These are phyloP conservation scores for Solanum okadae DNA, from an alignment of 257 asterid genomes.

Conservation along the genomic window DNA sequence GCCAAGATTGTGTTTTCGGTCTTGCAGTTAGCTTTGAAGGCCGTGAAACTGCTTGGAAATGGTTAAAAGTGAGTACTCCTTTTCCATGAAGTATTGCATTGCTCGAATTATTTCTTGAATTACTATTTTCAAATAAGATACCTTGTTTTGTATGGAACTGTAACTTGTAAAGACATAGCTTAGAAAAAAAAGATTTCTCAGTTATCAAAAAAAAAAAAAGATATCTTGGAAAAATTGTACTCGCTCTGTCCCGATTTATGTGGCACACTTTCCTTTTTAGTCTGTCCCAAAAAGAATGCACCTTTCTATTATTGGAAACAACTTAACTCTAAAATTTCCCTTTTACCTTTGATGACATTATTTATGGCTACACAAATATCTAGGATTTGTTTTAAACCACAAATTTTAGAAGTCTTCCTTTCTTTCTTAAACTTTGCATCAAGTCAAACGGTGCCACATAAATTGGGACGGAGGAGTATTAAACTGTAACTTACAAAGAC, in stretches of 20 bases:
- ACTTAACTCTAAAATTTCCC: neutral
- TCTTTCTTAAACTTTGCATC: neutral
- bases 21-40: conserved; percentile 63
- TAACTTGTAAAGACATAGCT: neutral
- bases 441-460: neutral
- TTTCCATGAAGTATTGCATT: neutral
- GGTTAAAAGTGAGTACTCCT: conserved; percentile 64
- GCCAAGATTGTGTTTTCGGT: conserved; percentile 85
- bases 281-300: neutral
- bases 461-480: neutral
- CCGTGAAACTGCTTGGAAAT: conserved; percentile 73
- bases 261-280: neutral
- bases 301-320: neutral
- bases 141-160: neutral
- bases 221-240: neutral
- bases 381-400: neutral
- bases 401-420: neutral
- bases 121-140: neutral
- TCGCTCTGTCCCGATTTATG: neutral
- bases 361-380: neutral
- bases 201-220: neutral
- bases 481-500: neutral
- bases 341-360: neutral
- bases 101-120: neutral
- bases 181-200: neutral